Percentiles rank a stretch among this genome's conserved stretches.
Conservation (phyloP, 805 yeast species). For the Brettanomyces bruxellensis region DNA sequence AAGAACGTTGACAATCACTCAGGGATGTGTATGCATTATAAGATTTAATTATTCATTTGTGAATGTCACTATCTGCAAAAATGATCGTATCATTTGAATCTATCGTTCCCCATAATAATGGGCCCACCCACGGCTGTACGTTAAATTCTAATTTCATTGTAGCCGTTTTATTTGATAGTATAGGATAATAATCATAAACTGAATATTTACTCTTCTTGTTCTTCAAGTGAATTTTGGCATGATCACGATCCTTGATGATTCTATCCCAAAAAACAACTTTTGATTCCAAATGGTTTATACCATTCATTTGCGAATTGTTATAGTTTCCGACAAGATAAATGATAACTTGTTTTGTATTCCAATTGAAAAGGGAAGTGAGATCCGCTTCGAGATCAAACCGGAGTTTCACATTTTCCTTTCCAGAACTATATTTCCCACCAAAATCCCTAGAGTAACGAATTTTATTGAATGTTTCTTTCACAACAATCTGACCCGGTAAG, state of each 20-base stretch:
- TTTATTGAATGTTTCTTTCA: slow-evolving; percentile 15
- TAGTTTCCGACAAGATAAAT: slow-evolving; percentile 81
- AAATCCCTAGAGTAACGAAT: slow-evolving; percentile 20
- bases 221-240: slow-evolving; percentile 46
- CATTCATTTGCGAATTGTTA: not conserved
- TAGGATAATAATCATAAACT: slow-evolving; percentile 74
- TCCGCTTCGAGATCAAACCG: slow-evolving; percentile 70
- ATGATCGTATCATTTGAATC: slow-evolving; percentile 10
- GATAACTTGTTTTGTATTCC: slow-evolving; percentile 97
- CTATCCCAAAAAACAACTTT: slow-evolving; percentile 88
- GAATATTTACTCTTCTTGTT: slow-evolving; percentile 65
- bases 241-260: slow-evolving; percentile 51
- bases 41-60: too few relatives aligned
- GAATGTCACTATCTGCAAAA: not conserved
- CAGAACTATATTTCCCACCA: slow-evolving; percentile 58
- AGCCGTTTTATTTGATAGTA: slow-evolving; percentile 56
- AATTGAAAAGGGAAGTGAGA: slow-evolving; percentile 73
- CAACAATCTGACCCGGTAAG: slow-evolving; percentile 19
- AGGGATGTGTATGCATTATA: too few relatives aligned
- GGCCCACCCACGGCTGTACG: slow-evolving; percentile 86
- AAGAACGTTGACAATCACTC: too few relatives aligned
- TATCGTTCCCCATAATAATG: slow-evolving; percentile 60
- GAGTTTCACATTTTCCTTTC: slow-evolving; percentile 69
- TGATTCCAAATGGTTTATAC: slow-evolving; percentile 18
- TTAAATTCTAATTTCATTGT: slow-evolving; percentile 75